Conservation (phyloP, 345 rosid species). For the Isatis tinctoria region DNA sequence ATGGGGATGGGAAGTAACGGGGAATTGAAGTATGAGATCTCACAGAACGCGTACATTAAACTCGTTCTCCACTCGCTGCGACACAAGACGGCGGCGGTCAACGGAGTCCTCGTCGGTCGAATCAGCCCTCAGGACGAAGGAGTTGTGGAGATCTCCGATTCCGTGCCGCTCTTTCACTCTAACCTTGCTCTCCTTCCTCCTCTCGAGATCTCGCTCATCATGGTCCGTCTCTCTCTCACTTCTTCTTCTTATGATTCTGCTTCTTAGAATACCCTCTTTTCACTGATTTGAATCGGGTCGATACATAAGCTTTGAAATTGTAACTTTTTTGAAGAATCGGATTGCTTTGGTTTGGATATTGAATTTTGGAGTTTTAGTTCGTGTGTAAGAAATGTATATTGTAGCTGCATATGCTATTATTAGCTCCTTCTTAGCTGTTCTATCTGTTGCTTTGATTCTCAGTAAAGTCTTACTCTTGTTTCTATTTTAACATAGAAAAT, state of each 20-base stretch:
- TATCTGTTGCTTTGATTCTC: background rate
- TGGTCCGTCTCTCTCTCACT: conserved; percentile 39
- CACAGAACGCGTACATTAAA: conserved; percentile 86
- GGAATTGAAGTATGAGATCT: conserved; percentile 65
- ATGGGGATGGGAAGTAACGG: conserved; percentile 46
- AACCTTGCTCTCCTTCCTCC: conserved; percentile 86
- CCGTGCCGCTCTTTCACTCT: conserved; percentile 91
- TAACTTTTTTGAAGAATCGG: background rate
- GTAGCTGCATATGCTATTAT: background rate
- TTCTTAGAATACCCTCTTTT: background rate
- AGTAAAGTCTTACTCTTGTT: background rate
- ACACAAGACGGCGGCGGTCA: conserved; percentile 78
- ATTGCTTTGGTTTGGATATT: background rate
- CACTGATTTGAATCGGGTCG: background rate
- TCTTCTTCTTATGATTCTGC: background rate
- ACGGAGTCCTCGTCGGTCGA: conserved; percentile 77
- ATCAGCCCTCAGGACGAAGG: conserved; percentile 42
- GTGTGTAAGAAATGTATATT: background rate
- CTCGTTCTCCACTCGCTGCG: conserved; percentile 78
- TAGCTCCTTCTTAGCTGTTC: background rate
- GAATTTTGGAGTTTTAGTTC: conserved; percentile 1
- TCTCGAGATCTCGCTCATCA: conserved; percentile 89
- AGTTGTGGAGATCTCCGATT: conserved; percentile 68
- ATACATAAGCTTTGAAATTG: background rate
- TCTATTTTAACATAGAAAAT: background rate